Base-by-base conservation (phyloP, 83 land plant genomes). In the Isoetes engelmannii region DNA sequence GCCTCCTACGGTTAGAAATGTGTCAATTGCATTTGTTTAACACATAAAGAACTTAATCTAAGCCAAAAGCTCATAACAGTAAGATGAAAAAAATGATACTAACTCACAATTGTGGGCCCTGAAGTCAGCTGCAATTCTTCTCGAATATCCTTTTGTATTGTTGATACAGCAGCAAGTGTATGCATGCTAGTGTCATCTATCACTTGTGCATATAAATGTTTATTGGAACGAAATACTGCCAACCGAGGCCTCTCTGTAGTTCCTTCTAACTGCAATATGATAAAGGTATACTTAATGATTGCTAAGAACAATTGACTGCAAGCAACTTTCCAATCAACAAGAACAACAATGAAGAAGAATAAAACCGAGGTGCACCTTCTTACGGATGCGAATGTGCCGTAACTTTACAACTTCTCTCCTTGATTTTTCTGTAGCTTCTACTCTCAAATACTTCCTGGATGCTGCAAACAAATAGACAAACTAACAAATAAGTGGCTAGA, bases 121-220 rank as follows among this genome's bases (percentile, higher is more conserved):
- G 82, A 77, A 45, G 80, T 57, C 63, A 72, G 80, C 51, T 77
- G 70, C 57, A 83, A 28, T 58, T 79, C 92, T 53, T 81, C 83
- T 7, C 83, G 77, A n/a, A 85, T 67, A 21, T 78, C 65, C 56
- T 88, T 86, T 79, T 86, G 89, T 73, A 85, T 72, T 1, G 92
- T 88, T 15, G 89, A 88, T 65, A 80, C 84, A 12, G 92, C 65
- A 68, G 89, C 89, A 48, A 88, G 79, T 3, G 92, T 88, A 54
- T 86, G 89, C 92, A 88, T 88, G 69, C 83, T 83, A 17, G 78
- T 66, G 71, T 88, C 92, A 73, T 88, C 92, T 62, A 88, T 88
- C 57, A 88, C 92, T 59, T 88, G 92, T 53, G 73, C 83, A 78
- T 83, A 86, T 18, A 88, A 37, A 65, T 88, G 89, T 72, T 88